Percentiles rank a stretch among this genome's conserved stretches.
Conservation (phyloP, 768 basidiomycete genomes). For the Lactarius sp. region DNA sequence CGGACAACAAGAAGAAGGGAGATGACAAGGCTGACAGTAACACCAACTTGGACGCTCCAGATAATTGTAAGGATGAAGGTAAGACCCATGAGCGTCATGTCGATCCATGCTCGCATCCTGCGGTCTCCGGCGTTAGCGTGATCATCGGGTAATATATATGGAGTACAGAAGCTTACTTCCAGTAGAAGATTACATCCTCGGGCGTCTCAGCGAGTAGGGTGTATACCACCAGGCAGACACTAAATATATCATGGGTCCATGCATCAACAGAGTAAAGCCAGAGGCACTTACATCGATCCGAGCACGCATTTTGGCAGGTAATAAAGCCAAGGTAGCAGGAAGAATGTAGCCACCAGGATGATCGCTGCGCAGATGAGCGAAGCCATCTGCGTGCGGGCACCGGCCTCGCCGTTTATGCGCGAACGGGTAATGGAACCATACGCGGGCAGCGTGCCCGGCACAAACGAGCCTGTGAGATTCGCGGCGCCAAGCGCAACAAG, state of each 20-base stretch:
- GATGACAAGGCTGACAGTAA: conserved; percentile 82
- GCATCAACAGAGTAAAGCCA: conserved; percentile 13
- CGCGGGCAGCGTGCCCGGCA: conserved; percentile 87
- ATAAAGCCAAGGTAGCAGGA: conserved; percentile 80
- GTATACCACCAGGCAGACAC: conserved; percentile 82
- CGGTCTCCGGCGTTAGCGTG: not conserved
- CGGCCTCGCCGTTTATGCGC: conserved; percentile 86
- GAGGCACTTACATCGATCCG: conserved; percentile 66
- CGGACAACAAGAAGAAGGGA: conserved; percentile 87
- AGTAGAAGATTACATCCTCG: conserved; percentile 81
- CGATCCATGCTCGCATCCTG: conserved; percentile 91
- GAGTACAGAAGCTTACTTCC: conserved; percentile 48
- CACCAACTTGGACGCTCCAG: conserved; percentile 89
- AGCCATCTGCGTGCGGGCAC: conserved; percentile 86
- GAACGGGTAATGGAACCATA: conserved; percentile 92
- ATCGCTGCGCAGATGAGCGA: conserved; percentile 70
- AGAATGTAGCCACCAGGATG: conserved; percentile 82
- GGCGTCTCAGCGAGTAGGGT: conserved; percentile 81
- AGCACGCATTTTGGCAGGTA: conserved; percentile 88
- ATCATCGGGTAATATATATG: not conserved
- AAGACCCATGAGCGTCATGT: conserved; percentile 77
- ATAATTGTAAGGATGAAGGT: conserved; percentile 86
- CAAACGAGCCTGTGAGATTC: conserved; percentile 72
- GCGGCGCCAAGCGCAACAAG: conserved; percentile 87
- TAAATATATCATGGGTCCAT: conserved; percentile 30